Evolutionary conservation across 1,139 yeast species (phyloP).

Genomic region (Suhomyces choctaworum): DNA sequence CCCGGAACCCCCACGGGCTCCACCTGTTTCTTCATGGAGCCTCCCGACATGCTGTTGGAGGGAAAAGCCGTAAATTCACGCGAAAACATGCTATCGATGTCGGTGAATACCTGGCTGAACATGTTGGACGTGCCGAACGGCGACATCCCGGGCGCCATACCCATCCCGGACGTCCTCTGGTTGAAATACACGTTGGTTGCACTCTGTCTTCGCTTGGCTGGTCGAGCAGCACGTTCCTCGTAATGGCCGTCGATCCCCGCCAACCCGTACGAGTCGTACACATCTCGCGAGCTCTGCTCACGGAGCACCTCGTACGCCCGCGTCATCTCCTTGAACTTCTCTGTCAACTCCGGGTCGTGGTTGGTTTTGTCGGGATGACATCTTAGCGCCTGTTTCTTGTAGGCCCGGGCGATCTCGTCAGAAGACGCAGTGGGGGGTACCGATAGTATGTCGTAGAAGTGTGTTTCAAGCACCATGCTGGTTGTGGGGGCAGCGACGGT

Average conservation of each 20-base stretch:
- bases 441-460: constrained; percentile 39
- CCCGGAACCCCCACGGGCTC: constrained; percentile 16
- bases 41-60: neutral
- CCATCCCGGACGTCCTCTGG: constrained; percentile 1
- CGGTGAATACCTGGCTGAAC: constrained; percentile 43
- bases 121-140: constrained; percentile 24
- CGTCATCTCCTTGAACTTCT: constrained; percentile 45
- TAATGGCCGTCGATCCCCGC: constrained; percentile 40
- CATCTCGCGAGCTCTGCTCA: constrained; percentile 30
- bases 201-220: constrained; percentile 7
- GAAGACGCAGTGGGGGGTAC: constrained; percentile 36
- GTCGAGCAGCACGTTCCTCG: constrained; percentile 13
- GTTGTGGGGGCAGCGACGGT: no score
- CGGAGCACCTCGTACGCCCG: constrained; percentile 44
- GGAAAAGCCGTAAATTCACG: constrained; percentile 5
- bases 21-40: constrained; percentile 15
- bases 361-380: constrained; percentile 53
- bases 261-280: constrained; percentile 43
- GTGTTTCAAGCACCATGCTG: constrained; percentile 35
- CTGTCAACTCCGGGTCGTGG: constrained; percentile 45
- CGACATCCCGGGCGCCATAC: constrained; percentile 4
- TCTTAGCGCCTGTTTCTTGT: constrained; percentile 41
- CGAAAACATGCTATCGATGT: constrained; percentile 35
- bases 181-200: constrained; percentile 1
- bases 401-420: constrained; percentile 44